These are phyloP conservation scores for Toxicodendron radicans DNA, from an alignment of 345 rosid genomes.

Conservation along the genomic window DNA sequence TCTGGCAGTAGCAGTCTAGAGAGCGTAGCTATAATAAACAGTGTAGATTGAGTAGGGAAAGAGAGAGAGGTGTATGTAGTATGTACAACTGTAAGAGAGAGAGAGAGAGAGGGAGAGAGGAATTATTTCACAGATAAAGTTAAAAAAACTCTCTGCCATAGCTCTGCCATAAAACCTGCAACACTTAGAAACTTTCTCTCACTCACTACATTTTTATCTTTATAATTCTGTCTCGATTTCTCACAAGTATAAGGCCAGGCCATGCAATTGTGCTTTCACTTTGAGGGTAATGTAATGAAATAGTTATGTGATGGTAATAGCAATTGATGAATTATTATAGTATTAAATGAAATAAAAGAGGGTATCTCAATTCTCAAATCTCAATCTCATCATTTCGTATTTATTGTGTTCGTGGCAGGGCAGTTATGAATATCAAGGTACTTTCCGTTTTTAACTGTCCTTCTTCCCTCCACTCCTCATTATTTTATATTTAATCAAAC, in stretches of 20 bases:
- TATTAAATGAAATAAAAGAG: too few species aligned
- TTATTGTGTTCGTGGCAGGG: too few species aligned
- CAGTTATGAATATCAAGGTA: too few species aligned
- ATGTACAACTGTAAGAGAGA: constrained; percentile 26
- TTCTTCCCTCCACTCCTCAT: too few species aligned
- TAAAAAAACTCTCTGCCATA: constrained; percentile 50
- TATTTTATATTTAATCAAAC: too few species aligned
- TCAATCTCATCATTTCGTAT: too few species aligned
- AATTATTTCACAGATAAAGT: constrained; percentile 56
- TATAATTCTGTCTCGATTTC: neutral
- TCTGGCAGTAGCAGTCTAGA: constrained; percentile 41
- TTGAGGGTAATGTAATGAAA: too few species aligned
- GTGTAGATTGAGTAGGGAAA: constrained; percentile 42
- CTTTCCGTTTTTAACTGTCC: too few species aligned
- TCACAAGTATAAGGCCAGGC: neutral
- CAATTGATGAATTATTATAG: too few species aligned
- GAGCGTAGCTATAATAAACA: constrained; percentile 28
- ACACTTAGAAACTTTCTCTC: constrained; percentile 33
- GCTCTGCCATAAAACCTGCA: constrained; percentile 48
- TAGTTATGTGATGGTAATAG: too few species aligned
- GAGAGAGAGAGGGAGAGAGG: constrained; percentile 18
- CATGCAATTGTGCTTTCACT: neutral
- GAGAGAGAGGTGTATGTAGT: constrained; percentile 21
- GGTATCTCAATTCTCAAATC: too few species aligned
- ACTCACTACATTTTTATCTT: constrained; percentile 15